Evolutionary conservation across 768 basidiomycete genomes (phyloP).

Genomic region (Pleurotus cornucopiae): DNA sequence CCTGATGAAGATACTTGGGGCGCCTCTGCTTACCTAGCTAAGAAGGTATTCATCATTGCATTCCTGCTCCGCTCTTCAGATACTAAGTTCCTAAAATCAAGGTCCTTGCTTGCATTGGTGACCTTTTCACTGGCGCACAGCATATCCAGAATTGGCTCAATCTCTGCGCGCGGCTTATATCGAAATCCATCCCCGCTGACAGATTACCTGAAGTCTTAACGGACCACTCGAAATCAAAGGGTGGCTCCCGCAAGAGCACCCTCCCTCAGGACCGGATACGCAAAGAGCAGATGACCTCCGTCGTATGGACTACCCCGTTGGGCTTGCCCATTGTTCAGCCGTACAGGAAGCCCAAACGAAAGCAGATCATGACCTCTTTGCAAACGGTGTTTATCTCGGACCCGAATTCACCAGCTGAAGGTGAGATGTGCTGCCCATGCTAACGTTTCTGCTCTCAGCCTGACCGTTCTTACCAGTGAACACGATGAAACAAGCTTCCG

Average conservation of each 20-base stretch:
- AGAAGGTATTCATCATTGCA: slow-evolving; percentile 41
- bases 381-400: slow-evolving; percentile 91
- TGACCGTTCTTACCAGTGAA: slow-evolving; percentile 47
- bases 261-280: slow-evolving; percentile 39
- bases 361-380: slow-evolving; percentile 79
- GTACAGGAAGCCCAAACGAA: slow-evolving; percentile 79
- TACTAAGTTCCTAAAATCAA: slow-evolving; percentile 18
- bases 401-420: slow-evolving; percentile 69
- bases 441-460: neutral
- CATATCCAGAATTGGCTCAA: slow-evolving; percentile 91
- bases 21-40: slow-evolving; percentile 77
- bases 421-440: slow-evolving; percentile 24
- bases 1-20: slow-evolving; percentile 69
- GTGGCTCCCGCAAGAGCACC: slow-evolving; percentile 12
- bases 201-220: slow-evolving; percentile 47
- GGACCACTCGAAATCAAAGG: slow-evolving; percentile 14
- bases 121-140: slow-evolving; percentile 90
- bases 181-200: slow-evolving; percentile 78
- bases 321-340: slow-evolving; percentile 95
- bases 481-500: slow-evolving; percentile 82
- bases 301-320: slow-evolving; percentile 96
- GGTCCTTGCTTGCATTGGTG: slow-evolving; percentile 80
- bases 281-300: slow-evolving; percentile 92
- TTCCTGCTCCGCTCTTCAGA: neutral
- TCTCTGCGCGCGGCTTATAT: slow-evolving; percentile 74